phyloP scores from a whole-genome alignment of 192 early-diverging fungal species.

The Paraglomus brasilianum region DNA sequence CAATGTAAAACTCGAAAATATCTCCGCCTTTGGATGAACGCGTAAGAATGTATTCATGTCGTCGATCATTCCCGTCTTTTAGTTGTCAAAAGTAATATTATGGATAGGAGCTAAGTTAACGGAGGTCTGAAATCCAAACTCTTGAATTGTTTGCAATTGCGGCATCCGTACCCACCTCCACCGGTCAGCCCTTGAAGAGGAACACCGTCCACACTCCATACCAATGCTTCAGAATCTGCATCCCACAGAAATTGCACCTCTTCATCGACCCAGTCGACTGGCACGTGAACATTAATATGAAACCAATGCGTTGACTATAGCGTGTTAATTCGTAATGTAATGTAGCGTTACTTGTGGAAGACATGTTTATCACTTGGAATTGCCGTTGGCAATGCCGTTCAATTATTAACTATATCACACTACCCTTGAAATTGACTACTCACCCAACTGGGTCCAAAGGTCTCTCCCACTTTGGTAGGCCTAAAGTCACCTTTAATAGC shows the following conservation, averaged over 20 bases:
- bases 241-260: conserved; percentile 88
- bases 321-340: background rate
- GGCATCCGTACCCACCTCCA: conserved; percentile 50
- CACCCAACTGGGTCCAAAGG: conserved; percentile 86
- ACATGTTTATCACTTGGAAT: background rate
- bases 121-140: conserved; percentile 6
- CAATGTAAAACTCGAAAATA: conserved; percentile 75
- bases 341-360: background rate
- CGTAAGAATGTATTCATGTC: conserved; percentile 54
- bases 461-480: conserved; percentile 67
- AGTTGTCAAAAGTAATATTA: background rate
- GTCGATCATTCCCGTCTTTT: conserved; percentile 47
- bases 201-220: conserved; percentile 84
- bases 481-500: conserved; percentile 69
- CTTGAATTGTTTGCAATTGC: background rate
- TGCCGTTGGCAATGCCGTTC: too few relatives aligned
- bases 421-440: conserved; percentile 11
- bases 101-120: background rate
- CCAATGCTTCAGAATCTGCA: conserved; percentile 80
- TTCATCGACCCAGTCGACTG: conserved; percentile 62
- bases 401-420: background rate
- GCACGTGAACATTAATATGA: conserved; percentile 69
- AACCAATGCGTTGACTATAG: conserved; percentile 73
- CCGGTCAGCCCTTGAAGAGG: conserved; percentile 91
- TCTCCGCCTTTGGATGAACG: conserved; percentile 49